Base-by-base conservation (phyloP, 2,329 filamentous ascomycete species). In the Botryotinia calthae region DNA sequence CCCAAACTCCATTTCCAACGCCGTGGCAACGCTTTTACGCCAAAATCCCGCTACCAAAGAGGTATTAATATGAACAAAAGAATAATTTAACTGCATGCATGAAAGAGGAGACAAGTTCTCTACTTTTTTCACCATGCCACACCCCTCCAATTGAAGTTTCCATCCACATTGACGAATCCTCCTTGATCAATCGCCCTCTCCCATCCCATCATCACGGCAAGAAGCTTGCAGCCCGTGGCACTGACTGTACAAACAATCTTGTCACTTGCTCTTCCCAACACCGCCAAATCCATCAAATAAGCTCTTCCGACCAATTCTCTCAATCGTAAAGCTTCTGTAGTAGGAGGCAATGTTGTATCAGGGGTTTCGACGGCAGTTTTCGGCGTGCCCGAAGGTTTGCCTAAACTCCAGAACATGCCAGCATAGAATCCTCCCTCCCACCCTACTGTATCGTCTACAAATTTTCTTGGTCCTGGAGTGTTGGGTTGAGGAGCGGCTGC, bases 401-500 rank as follows among this genome's bases (percentile, higher is more conserved):
- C 94, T 1, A 97, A 84, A 68, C 90, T 91, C 89, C 92, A 95
- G 82, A 97, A 97, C 82, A 96, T 90, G 78, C 89, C 87, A 22
- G 88, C 87, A 82, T 92, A 97, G 84, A 97, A 97, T 1, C 94
- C 94, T 28, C 94, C 93, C 81, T 97, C 93, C 93, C 93, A 97
- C 44, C 93, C 94, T 58, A 93, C 90, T 1, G 90, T 88, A 79
- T 94, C 91, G 73, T 94, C 92, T 51, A 92, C 86, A 80, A 92
- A 93, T 77, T 87, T 88, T 76, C 87, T 86, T 79, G 91, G 88
- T 10, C 86, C 83, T 4, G 76, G 81, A 81, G 78, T 84, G 10
- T 51, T 51, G 1, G 72, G 58, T n/a, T 72, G 12, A 16, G 77
- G 76, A n/a, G 81, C 79, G 14, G 77, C 77, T 34, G 81, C 79